These are phyloP conservation scores for Larix kaempferi DNA, from an alignment of 75 land plant genomes.

Conservation along the genomic window DNA sequence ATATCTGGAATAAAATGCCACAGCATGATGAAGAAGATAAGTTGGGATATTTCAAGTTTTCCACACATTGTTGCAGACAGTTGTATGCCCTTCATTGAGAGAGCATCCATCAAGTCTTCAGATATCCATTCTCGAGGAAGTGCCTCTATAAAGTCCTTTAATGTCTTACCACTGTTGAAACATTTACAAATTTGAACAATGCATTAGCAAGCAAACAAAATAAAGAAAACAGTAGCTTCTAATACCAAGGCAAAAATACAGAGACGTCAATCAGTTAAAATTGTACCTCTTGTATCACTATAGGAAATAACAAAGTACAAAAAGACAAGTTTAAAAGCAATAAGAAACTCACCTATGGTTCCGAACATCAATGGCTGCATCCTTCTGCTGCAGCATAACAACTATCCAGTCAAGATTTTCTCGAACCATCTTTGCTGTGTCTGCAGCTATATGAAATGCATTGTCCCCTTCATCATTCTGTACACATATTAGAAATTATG, in stretches of 20 bases:
- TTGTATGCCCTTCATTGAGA: conserved; percentile 56
- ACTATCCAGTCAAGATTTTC: conserved; percentile 90
- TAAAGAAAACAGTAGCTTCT: not conserved
- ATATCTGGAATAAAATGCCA: not conserved
- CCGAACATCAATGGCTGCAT: conserved; percentile 72
- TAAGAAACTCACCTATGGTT: conserved; percentile 62
- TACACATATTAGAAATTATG: not conserved
- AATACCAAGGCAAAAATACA: not conserved
- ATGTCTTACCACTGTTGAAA: conserved; percentile 71
- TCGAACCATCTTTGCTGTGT: conserved; percentile 87
- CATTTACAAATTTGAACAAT: not conserved
- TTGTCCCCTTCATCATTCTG: conserved; percentile 97
- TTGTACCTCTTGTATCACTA: not conserved
- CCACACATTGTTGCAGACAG: conserved; percentile 75
- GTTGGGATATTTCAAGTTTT: not conserved
- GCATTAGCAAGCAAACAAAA: not conserved
- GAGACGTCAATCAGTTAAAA: not conserved
- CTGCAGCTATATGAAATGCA: conserved; percentile 95
- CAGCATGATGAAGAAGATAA: not conserved
- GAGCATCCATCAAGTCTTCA: conserved; percentile 86
- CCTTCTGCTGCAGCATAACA: conserved; percentile 61
- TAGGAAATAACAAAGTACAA: not conserved
- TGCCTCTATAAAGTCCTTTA: conserved; percentile 77
- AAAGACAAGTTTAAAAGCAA: not conserved
- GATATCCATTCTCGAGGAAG: conserved; percentile 94